These are phyloP conservation scores for Colletotrichum gigasporum DNA, from an alignment of 2,329 filamentous ascomycete genomes.

Conservation along the genomic window DNA sequence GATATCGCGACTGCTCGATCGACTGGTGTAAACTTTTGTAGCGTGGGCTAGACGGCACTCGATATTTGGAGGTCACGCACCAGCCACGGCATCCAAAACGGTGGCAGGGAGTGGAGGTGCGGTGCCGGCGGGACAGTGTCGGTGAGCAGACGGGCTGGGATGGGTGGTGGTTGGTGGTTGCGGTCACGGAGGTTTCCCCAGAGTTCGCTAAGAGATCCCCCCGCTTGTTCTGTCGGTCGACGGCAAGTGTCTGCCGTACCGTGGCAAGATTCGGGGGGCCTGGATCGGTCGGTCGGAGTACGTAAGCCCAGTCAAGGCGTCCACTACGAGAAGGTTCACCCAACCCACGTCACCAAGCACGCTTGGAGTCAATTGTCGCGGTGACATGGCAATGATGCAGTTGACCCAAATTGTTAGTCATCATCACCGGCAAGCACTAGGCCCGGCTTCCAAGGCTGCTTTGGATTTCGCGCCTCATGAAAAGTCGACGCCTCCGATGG, in stretches of 20 bases:
- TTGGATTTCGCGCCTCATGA: too few species aligned
- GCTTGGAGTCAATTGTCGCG: conserved; percentile 6
- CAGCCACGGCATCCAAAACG: not conserved
- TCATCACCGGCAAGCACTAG: too few species aligned
- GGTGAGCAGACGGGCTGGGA: not conserved
- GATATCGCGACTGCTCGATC: not conserved
- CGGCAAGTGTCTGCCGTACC: not conserved
- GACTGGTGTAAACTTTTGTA: not conserved
- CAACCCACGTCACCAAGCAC: conserved; percentile 13
- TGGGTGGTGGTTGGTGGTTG: conserved; percentile 10
- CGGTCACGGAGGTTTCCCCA: conserved; percentile 26
- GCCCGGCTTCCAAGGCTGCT: too few species aligned
- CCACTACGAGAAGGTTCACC: not conserved
- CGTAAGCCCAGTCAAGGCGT: conserved; percentile 2
- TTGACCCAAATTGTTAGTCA: not conserved
- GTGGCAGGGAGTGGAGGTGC: conserved; percentile 4
- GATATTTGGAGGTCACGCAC: conserved; percentile 1
- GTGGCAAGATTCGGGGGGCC: not conserved
- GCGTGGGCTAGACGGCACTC: not conserved
- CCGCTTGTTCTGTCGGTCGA: conserved; percentile 9
- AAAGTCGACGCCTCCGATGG: not conserved
- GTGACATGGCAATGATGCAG: conserved; percentile 18
- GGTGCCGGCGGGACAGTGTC: not conserved
- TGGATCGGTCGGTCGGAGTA: conserved; percentile 5
- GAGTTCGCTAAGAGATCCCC: conserved; percentile 23